Percentiles rank a stretch among this genome's conserved stretches.
Conservation (phyloP, 2,329 filamentous ascomycete genomes). For the Aspergillus brasiliensis region DNA sequence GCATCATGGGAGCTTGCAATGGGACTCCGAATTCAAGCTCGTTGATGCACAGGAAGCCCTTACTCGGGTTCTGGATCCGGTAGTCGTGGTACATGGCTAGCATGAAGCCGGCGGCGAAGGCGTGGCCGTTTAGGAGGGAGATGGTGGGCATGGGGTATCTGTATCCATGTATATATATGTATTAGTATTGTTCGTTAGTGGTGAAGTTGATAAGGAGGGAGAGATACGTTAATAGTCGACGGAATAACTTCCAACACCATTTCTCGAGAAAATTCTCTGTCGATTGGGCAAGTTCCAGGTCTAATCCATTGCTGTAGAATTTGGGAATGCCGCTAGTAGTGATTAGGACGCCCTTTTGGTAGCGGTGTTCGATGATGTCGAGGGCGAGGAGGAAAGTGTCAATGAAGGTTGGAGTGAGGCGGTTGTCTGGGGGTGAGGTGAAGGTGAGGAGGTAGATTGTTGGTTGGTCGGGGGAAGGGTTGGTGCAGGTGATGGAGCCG, state of each 20-base stretch:
- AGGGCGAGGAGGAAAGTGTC: slow-evolving; percentile 68
- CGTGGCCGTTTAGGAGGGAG: slow-evolving; percentile 77
- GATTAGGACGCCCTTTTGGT: slow-evolving; percentile 71
- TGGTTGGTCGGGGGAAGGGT: slow-evolving; percentile 52
- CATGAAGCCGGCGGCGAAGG: slow-evolving; percentile 82
- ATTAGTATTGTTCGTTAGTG: background rate
- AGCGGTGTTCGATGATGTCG: slow-evolving; percentile 70
- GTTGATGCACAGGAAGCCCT: slow-evolving; percentile 78
- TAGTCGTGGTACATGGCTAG: slow-evolving; percentile 82
- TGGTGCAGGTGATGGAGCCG: slow-evolving; percentile 65
- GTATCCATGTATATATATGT: slow-evolving; percentile 1
- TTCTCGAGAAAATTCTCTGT: slow-evolving; percentile 64
- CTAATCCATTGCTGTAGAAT: slow-evolving; percentile 83
- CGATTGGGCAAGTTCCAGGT: slow-evolving; percentile 66
- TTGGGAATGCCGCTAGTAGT: slow-evolving; percentile 75
- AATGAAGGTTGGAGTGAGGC: slow-evolving; percentile 70
- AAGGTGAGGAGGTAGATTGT: slow-evolving; percentile 73
- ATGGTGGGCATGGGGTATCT: slow-evolving; percentile 80
- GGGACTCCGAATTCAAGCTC: slow-evolving; percentile 78
- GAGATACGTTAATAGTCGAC: slow-evolving; percentile 60
- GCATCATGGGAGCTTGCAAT: slow-evolving; percentile 72
- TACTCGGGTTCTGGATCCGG: slow-evolving; percentile 69
- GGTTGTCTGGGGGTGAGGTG: slow-evolving; percentile 72
- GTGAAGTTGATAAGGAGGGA: background rate
- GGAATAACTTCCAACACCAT: slow-evolving; percentile 66